These are phyloP conservation scores for Calcarisporium arbuscula DNA, from an alignment of 2,329 filamentous ascomycete genomes.

Conservation along the genomic window DNA sequence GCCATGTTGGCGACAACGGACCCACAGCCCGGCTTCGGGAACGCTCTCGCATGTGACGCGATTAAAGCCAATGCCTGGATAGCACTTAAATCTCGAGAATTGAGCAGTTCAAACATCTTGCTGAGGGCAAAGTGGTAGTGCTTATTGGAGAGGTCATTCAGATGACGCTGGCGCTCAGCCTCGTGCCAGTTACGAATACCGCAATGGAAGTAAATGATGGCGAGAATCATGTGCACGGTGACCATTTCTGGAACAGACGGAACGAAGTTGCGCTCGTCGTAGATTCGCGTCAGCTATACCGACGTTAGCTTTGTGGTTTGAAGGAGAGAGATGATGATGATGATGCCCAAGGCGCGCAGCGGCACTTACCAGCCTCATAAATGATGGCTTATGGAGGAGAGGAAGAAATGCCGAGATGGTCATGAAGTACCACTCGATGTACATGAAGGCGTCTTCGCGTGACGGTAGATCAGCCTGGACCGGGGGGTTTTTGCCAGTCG, in stretches of 20 bases:
- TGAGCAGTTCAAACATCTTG: slow-evolving; percentile 59
- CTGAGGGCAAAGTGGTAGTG: slow-evolving; percentile 73
- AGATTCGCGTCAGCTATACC: slow-evolving; percentile 54
- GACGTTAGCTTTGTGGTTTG: slow-evolving; percentile 2
- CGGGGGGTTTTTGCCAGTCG: slow-evolving; percentile 53
- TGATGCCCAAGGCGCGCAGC: neutral
- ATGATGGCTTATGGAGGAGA: slow-evolving; percentile 69
- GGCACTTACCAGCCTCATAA: slow-evolving; percentile 58
- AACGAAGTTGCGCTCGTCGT: slow-evolving; percentile 60
- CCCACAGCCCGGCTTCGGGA: slow-evolving; percentile 72
- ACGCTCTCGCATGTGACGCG: slow-evolving; percentile 64
- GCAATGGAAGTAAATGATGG: slow-evolving; percentile 71
- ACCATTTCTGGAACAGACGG: slow-evolving; percentile 60
- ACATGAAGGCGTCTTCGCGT: slow-evolving; percentile 59
- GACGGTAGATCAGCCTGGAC: slow-evolving; percentile 55
- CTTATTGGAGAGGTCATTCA: slow-evolving; percentile 62
- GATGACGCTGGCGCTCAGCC: slow-evolving; percentile 43
- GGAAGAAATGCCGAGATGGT: slow-evolving; percentile 67
- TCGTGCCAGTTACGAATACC: slow-evolving; percentile 61
- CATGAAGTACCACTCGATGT: slow-evolving; percentile 69
- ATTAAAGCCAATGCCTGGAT: slow-evolving; percentile 71
- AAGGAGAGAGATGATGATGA: neutral
- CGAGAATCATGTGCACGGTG: slow-evolving; percentile 72
- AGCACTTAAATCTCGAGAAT: slow-evolving; percentile 56
- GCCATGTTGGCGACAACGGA: slow-evolving; percentile 61